phyloP scores from a whole-genome alignment of 495 filamentous ascomycete species.

The Penicillium roqueforti region DNA sequence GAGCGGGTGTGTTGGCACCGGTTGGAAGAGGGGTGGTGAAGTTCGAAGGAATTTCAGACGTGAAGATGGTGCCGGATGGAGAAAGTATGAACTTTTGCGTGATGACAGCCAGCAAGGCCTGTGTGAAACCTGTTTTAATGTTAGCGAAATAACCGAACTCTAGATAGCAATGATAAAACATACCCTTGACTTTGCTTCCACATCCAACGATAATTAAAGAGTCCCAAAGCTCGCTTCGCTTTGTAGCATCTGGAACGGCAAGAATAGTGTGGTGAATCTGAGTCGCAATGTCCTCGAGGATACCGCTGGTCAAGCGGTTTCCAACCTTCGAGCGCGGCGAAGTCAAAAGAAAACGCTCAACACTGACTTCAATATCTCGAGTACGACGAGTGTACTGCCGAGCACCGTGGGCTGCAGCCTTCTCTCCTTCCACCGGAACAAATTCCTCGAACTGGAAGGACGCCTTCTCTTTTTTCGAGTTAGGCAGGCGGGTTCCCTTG shows the following conservation, averaged over 20 bases:
- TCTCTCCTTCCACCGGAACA: conserved; percentile 50
- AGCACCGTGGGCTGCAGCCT: conserved; percentile 21
- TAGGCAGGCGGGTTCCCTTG: conserved; percentile 66
- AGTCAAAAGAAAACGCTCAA: conserved; percentile 82
- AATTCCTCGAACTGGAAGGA: conserved; percentile 82
- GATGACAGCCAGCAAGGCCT: conserved; percentile 75
- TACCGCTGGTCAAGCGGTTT: conserved; percentile 50
- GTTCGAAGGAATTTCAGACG: conserved; percentile 87
- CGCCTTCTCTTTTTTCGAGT: conserved; percentile 71
- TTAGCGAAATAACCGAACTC: conserved; percentile 2
- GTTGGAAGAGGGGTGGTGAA: conserved; percentile 86
- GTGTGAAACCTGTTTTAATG: conserved; percentile 61
- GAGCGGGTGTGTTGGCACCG: conserved; percentile 85
- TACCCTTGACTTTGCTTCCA: conserved; percentile 77
- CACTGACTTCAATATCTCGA: conserved; percentile 77
- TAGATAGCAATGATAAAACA: neutral
- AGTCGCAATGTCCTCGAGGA: conserved; percentile 75
- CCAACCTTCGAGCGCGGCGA: conserved; percentile 30
- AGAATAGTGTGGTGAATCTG: conserved; percentile 78
- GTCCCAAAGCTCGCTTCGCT: conserved; percentile 85
- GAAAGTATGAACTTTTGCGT: conserved; percentile 82
- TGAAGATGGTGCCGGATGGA: conserved; percentile 93
- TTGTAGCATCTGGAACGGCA: conserved; percentile 70
- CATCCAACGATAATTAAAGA: conserved; percentile 83
- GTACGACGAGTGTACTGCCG: conserved; percentile 41